These are phyloP conservation scores for Neurospora sp. DNA, from an alignment of 495 filamentous ascomycete genomes.

Conservation along the genomic window DNA sequence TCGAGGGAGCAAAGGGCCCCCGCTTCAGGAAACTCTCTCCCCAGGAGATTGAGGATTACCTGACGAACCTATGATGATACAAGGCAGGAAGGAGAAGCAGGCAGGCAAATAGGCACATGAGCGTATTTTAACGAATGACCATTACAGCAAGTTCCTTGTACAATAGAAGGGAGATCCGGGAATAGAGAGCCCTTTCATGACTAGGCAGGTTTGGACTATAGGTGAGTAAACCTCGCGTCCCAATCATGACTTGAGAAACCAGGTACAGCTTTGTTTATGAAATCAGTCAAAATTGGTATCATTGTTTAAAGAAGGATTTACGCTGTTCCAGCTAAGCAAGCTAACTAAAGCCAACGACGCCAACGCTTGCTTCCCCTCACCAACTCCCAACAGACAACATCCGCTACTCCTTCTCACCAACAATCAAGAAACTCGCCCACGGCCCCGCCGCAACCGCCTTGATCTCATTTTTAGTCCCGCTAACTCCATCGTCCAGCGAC, in stretches of 20 bases:
- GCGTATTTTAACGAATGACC: conserved; percentile 6
- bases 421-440: conserved; percentile 21
- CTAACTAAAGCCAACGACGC: not conserved
- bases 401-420: conserved; percentile 12
- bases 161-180: conserved; percentile 21
- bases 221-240: not conserved
- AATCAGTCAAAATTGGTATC: not conserved
- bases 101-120: not conserved
- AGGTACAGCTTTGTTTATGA: not conserved
- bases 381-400: conserved; percentile 6
- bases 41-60: conserved; percentile 97
- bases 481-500: conserved; percentile 10
- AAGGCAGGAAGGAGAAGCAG: not conserved
- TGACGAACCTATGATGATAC: conserved; percentile 74
- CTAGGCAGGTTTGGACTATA: not conserved
- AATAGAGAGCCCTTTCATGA: not conserved
- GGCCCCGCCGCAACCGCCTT: conserved; percentile 19
- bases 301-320: not conserved
- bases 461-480: not conserved
- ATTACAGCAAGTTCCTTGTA: conserved; percentile 18
- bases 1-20: conserved; percentile 79
- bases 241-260: not conserved
- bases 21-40: conserved; percentile 94
- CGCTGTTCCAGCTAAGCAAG: not conserved
- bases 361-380: not conserved